These are phyloP conservation scores for Saturnispora dispora DNA, from an alignment of 805 yeast genomes.

Conservation along the genomic window DNA sequence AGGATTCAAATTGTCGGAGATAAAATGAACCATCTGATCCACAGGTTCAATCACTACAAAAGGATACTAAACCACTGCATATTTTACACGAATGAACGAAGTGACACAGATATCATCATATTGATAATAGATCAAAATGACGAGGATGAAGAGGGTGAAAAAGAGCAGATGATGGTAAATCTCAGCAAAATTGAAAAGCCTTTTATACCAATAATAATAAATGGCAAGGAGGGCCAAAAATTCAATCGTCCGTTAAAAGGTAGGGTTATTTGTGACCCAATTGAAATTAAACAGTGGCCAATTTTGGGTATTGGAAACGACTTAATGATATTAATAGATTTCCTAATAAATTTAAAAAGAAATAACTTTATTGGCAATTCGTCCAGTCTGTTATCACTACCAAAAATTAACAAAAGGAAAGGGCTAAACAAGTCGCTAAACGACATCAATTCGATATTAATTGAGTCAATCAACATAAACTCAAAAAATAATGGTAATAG, in stretches of 20 bases:
- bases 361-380: background rate
- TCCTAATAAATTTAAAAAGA: slow-evolving; percentile 16
- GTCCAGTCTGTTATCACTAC: background rate
- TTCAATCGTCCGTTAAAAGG: background rate
- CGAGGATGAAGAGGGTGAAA: background rate
- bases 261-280: slow-evolving; percentile 25
- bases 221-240: background rate
- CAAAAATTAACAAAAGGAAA: background rate
- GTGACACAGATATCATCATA: slow-evolving; percentile 21
- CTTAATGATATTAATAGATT: slow-evolving; percentile 26
- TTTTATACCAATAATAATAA: slow-evolving; percentile 23
- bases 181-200: slow-evolving; percentile 13
- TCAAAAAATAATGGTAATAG: background rate
- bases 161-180: background rate
- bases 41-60: slow-evolving; percentile 21
- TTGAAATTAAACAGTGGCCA: slow-evolving; percentile 18
- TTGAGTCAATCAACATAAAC: slow-evolving; percentile 4
- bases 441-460: slow-evolving; percentile 5
- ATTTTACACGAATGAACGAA: slow-evolving; percentile 16
- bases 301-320: slow-evolving; percentile 18
- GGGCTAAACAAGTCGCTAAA: background rate
- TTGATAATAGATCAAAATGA: background rate
- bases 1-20: slow-evolving; percentile 25
- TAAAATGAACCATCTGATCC: slow-evolving; percentile 14
- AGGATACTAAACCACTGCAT: slow-evolving; percentile 24